These are phyloP conservation scores for Zizania latifolia DNA, from an alignment of 176 grass and related monocot genomes.

Conservation along the genomic window DNA sequence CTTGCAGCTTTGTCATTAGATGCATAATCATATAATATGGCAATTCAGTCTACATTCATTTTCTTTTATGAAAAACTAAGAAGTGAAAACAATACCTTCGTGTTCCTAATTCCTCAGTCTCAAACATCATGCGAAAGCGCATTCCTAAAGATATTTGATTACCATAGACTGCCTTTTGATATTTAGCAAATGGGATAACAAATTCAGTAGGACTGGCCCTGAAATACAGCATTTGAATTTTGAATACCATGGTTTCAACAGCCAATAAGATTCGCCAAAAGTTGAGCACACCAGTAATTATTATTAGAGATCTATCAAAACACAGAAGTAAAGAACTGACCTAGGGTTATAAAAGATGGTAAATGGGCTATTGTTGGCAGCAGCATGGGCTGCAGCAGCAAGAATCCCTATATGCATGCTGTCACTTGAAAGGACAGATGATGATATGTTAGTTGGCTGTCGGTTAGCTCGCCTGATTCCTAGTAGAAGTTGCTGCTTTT, in stretches of 20 bases:
- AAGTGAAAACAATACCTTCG: constrained; percentile 42
- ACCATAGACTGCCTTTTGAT: constrained; percentile 69
- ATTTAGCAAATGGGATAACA: constrained; percentile 76
- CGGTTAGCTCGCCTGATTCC: constrained; percentile 74
- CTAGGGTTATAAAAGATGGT: constrained; percentile 94
- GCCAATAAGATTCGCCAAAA: not conserved
- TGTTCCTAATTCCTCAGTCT: constrained; percentile 81
- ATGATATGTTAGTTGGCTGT: constrained; percentile 66
- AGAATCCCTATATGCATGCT: constrained; percentile 97
- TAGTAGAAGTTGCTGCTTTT: constrained; percentile 69
- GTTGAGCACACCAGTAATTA: not conserved
- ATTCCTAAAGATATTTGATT: constrained; percentile 79
- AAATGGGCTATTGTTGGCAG: constrained; percentile 72
- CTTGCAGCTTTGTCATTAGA: no score
- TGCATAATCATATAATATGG: not conserved
- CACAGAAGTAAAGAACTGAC: constrained; percentile 22
- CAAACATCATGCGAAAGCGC: constrained; percentile 91
- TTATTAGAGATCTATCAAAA: not conserved
- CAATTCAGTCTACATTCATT: not conserved
- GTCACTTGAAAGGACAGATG: constrained; percentile 88
- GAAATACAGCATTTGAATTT: constrained; percentile 24
- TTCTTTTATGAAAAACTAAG: not conserved
- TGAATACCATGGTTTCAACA: constrained; percentile 28
- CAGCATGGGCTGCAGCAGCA: constrained; percentile 83
- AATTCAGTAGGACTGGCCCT: constrained; percentile 89